phyloP scores from a whole-genome alignment of 768 basidiomycete genomes.

The Trametes gibbosa region DNA sequence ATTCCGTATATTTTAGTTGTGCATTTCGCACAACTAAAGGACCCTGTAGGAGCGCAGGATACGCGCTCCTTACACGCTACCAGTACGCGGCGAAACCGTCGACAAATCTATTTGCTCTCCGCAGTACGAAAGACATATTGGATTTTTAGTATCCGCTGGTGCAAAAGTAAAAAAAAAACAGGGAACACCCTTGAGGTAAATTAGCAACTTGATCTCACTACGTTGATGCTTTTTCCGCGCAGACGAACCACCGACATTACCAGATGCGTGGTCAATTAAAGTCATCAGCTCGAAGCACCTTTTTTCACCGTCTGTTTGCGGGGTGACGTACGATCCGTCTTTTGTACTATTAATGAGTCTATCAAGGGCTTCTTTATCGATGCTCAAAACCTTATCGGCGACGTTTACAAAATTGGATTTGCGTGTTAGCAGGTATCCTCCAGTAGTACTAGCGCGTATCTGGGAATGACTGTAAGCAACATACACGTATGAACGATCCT shows the following conservation, averaged over 20 bases:
- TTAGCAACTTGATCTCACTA: background rate
- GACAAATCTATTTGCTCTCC: background rate
- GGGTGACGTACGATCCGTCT: background rate
- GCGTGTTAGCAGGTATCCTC: slow-evolving; percentile 27
- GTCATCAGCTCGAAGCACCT: background rate
- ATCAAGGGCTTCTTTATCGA: background rate
- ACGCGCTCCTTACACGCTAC: no score
- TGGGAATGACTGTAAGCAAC: slow-evolving; percentile 41
- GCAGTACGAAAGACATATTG: background rate
- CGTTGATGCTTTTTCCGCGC: no score
- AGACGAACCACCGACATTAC: background rate
- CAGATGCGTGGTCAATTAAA: background rate
- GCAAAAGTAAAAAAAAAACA: background rate
- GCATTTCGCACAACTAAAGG: no score
- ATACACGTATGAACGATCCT: slow-evolving; percentile 36
- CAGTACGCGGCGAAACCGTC: background rate
- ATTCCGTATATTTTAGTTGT: no score
- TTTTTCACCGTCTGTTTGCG: background rate
- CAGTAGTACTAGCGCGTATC: slow-evolving; percentile 28
- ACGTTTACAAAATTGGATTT: slow-evolving; percentile 20
- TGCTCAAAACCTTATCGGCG: slow-evolving; percentile 11
- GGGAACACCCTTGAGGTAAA: background rate
- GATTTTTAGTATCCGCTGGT: background rate
- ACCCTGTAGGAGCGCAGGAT: no score
- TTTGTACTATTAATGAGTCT: background rate